Conservation (phyloP, 2,329 filamentous ascomycete species). For the Penicillium frequentans region DNA sequence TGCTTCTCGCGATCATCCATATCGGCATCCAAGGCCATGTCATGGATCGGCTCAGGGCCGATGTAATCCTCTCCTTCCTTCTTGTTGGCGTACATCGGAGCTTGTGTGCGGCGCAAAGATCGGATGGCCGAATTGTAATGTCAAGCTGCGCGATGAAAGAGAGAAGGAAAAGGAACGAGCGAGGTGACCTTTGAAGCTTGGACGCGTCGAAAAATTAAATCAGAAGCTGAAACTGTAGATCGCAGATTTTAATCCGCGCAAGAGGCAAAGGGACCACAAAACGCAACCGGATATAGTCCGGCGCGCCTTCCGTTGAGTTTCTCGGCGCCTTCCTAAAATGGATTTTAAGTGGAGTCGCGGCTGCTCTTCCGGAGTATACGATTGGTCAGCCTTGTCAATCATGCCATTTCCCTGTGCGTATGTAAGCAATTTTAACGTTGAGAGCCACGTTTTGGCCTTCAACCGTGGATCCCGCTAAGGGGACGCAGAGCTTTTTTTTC, state of each 20-base stretch:
- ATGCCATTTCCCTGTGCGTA: background rate
- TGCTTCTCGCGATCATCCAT: background rate
- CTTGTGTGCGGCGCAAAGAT: background rate
- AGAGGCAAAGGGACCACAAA: background rate
- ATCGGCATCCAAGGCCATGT: background rate
- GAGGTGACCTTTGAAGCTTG: background rate
- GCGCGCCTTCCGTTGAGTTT: background rate
- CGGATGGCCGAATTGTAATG: background rate
- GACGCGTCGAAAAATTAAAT: background rate
- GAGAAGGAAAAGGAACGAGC: background rate
- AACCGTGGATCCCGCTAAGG: background rate
- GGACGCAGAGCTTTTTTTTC: background rate
- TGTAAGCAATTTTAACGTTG: background rate
- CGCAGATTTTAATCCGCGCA: background rate
- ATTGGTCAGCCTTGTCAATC: background rate
- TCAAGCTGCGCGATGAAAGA: background rate
- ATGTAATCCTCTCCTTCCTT: background rate
- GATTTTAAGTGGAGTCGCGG: background rate
- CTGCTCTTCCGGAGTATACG: background rate
- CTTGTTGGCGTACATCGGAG: background rate
- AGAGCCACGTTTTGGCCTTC: background rate
- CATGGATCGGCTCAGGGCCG: background rate
- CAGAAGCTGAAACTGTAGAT: background rate
- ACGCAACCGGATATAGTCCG: background rate
- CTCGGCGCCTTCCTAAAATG: background rate